These are phyloP conservation scores for Penicillium sp. DNA, from an alignment of 2,329 filamentous ascomycete species.

Conservation along the genomic window DNA sequence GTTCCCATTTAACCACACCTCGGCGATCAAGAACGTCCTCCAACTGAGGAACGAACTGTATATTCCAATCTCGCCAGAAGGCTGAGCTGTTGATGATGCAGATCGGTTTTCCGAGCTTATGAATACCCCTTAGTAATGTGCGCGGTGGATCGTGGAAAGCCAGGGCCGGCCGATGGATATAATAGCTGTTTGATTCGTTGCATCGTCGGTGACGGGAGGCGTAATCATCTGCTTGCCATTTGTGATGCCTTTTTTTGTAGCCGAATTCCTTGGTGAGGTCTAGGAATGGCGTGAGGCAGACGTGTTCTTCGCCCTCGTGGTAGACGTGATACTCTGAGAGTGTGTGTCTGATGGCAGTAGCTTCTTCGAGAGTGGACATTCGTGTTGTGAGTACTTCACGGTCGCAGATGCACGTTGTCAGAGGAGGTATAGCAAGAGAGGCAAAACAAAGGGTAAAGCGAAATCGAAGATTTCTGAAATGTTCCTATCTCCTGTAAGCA, in stretches of 20 bases:
- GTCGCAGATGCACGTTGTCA: background rate
- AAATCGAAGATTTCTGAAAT: too few relatives aligned
- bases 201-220: background rate
- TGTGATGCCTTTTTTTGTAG: background rate
- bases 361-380: slow-evolving; percentile 8
- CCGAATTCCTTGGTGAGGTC: slow-evolving; percentile 5
- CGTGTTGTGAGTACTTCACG: background rate
- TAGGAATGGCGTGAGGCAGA: slow-evolving; percentile 9
- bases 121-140: slow-evolving; percentile 6
- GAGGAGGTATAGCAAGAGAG: too few relatives aligned
- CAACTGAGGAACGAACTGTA: slow-evolving; percentile 10
- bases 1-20: slow-evolving; percentile 12
- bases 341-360: background rate
- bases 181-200: slow-evolving; percentile 10
- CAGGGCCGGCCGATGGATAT: slow-evolving; percentile 8
- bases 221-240: background rate
- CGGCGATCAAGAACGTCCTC: slow-evolving; percentile 10
- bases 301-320: slow-evolving; percentile 3
- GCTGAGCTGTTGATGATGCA: slow-evolving; percentile 9
- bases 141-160: slow-evolving; percentile 8
- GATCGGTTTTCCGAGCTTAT: slow-evolving; percentile 4
- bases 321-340: slow-evolving; percentile 13
- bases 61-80: slow-evolving; percentile 11
- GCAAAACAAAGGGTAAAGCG: too few relatives aligned
- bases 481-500: background rate